These are phyloP conservation scores for Diplocarpon mali DNA, from an alignment of 2,329 filamentous ascomycete genomes.

Conservation along the genomic window DNA sequence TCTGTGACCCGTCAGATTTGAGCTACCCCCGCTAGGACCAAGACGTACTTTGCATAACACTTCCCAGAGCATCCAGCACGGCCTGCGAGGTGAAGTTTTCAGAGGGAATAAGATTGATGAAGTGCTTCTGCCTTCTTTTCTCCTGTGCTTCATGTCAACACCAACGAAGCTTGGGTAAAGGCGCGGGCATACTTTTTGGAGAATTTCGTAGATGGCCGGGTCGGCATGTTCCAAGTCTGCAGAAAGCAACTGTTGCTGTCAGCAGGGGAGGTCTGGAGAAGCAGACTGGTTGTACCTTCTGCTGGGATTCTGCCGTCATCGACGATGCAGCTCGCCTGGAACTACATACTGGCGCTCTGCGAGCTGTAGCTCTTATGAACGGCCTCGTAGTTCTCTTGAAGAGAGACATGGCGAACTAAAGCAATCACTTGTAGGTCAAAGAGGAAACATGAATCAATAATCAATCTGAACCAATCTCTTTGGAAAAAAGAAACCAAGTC, in stretches of 20 bases:
- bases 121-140: conserved; percentile 93
- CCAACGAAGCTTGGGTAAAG: not conserved
- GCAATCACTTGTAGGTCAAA: not conserved
- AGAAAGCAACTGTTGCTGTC: conserved; percentile 56
- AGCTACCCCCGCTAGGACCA: conserved; percentile 25
- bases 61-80: conserved; percentile 81
- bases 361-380: conserved; percentile 15
- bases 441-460: not conserved
- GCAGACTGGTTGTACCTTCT: conserved; percentile 35
- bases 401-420: conserved; percentile 23
- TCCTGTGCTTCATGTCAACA: conserved; percentile 45
- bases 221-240: conserved; percentile 74
- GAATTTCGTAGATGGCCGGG: conserved; percentile 75
- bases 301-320: conserved; percentile 40
- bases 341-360: conserved; percentile 18
- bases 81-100: conserved; percentile 94
- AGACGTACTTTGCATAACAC: conserved; percentile 80
- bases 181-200: conserved; percentile 60
- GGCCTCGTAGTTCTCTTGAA: conserved; percentile 23
- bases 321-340: conserved; percentile 22
- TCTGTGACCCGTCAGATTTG: conserved; percentile 42
- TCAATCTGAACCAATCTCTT: too few species aligned
- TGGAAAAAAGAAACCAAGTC: too few species aligned
- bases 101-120: conserved; percentile 93
- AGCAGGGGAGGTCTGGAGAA: not conserved